Base-by-base conservation (phyloP, 2,329 filamentous ascomycete genomes). In the Thermochaetoides dissita region DNA sequence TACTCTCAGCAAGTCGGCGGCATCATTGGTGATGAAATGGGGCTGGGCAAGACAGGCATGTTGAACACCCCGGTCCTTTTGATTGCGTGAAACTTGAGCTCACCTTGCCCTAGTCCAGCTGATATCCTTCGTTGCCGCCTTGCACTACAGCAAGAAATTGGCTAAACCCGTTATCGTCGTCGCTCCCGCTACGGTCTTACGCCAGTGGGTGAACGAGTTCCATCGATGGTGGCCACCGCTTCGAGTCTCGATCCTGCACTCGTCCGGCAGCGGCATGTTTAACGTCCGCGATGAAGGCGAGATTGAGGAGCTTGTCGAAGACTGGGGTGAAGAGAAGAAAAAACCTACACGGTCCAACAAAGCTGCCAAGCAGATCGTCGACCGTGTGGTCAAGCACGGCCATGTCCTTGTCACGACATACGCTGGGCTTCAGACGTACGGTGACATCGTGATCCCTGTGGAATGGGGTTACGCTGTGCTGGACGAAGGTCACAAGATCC, bases 201-300 rank as follows among this genome's bases (percentile, higher is more conserved):
- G 86, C 47, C 91, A 98, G 59, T 98, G 91, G 91, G 91, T 95
- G 9, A 94, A 93, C 49, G 91, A 98, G 57, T 96, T 98, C 53
- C 93, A 98, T 62, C 79, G 81, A 9, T 98, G 93, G 93, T 98
- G 93, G 93, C 91, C 91, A n/a, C 81, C 91, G n/a, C 68, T 98
- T 30, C 76, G 93, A 35, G 91, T 98, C 6, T 94, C 88, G 0
- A 96, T 98, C 47, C 61, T 98, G 38, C 91, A 98, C 58, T 86
- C 86, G 1, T 95, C 91, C 5, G 91, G 91, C 3, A 96, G 87
- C 58, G 93, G 91, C 11, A 96, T 98, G 89, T 66, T 95, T 41
- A 87, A 94, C 50, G 68, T 93, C 24, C 69, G 67, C 31, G 69
- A 71, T 39, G 84, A 89, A 59, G 74, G 75, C 30, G 60, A 55